A percentile compares a stretch with the other conserved stretches of the same genome.
Conservation (phyloP, 2,329 filamentous ascomycete genomes). For the Chalaropsis ovoidea region DNA sequence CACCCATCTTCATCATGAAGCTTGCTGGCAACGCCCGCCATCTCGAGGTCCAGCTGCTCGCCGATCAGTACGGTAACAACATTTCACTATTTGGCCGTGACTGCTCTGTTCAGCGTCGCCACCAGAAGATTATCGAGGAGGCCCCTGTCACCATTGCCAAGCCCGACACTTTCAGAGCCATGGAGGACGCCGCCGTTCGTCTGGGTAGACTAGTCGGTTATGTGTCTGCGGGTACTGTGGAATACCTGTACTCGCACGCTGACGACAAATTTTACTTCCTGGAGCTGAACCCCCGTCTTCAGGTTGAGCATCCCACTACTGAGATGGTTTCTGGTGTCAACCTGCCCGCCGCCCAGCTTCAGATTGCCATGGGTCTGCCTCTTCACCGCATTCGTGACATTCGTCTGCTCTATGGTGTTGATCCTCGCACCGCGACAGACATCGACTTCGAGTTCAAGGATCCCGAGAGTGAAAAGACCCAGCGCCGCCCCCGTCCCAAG, state of each 20-base stretch:
- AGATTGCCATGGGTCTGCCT: constrained; percentile 97
- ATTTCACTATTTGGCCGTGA: constrained; percentile 98
- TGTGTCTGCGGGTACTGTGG: constrained; percentile 95
- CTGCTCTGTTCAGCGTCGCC: constrained; percentile 93
- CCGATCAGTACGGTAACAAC: constrained; percentile 99
- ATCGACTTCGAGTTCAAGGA: constrained; percentile 97
- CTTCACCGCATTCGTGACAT: constrained; percentile 94
- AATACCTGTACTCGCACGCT: constrained; percentile 95
- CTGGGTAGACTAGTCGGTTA: constrained; percentile 92
- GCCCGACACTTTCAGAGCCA: constrained; percentile 76
- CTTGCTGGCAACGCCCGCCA: constrained; percentile 91
- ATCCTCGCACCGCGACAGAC: constrained; percentile 72
- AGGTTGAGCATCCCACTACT: constrained; percentile 98
- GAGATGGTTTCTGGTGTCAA: constrained; percentile 99
- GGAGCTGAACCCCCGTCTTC: constrained; percentile 95
- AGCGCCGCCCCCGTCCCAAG: constrained; percentile 84
- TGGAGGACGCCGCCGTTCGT: constrained; percentile 94
- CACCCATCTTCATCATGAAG: constrained; percentile 99
- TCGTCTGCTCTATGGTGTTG: constrained; percentile 86
- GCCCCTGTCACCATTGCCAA: constrained; percentile 95
- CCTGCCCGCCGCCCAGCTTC: constrained; percentile 89
- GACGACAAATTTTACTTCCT: constrained; percentile 99
- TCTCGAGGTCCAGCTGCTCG: constrained; percentile 92
- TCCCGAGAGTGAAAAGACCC: constrained; percentile 68
- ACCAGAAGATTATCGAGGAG: constrained; percentile 99